Conservation (phyloP, 169 alveolate genomes). For the Plasmodium coatneyi region DNA sequence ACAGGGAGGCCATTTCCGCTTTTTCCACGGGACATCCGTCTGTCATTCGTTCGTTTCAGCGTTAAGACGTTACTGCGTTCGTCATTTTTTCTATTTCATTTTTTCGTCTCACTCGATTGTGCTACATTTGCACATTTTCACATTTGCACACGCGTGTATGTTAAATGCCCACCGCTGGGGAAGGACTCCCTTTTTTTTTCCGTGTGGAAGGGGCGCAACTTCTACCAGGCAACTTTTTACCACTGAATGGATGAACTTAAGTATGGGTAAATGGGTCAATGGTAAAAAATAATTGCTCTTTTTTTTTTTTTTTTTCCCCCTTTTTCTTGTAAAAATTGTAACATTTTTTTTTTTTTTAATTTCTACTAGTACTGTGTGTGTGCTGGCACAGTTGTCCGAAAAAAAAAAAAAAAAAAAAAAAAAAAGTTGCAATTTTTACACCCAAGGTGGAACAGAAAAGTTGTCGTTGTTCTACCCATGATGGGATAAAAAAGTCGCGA, state of each 20-base stretch:
- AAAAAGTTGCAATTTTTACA: conserved; percentile 10
- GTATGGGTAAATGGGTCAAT: background rate
- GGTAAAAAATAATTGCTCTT: background rate
- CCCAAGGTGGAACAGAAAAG: background rate
- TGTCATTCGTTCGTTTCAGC: background rate
- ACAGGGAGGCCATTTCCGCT: background rate
- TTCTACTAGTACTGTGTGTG: conserved; percentile 9
- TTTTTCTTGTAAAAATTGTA: background rate
- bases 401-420: conserved; percentile 13
- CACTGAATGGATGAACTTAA: background rate
- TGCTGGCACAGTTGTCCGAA: background rate
- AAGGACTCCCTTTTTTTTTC: background rate
- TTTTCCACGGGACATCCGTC: background rate
- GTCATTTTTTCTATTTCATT: background rate
- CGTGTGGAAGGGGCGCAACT: background rate
- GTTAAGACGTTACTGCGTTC: background rate
- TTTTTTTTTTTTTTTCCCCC: background rate
- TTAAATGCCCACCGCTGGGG: background rate
- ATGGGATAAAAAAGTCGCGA: background rate
- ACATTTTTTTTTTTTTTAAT: background rate
- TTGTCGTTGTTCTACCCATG: background rate
- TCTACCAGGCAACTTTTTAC: background rate
- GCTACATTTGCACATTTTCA: background rate
- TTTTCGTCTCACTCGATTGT: background rate
- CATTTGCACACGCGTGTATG: background rate